Evolutionary conservation across 768 basidiomycete genomes (phyloP).

Genomic region (Sporobolomyces roseus): DNA sequence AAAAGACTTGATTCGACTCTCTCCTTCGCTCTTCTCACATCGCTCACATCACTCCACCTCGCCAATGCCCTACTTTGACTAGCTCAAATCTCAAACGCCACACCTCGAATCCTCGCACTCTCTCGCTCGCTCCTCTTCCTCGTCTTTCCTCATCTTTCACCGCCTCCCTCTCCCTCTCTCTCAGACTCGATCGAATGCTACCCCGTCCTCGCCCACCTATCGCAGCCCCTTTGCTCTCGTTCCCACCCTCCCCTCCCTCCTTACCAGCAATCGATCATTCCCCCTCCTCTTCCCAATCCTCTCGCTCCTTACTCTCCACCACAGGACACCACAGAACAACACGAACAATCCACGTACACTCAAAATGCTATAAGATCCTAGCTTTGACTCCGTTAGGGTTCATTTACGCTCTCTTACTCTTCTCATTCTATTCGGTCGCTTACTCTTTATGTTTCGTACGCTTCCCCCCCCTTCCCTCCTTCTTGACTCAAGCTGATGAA

Average conservation of each 20-base stretch:
- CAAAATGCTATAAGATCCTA: conserved; percentile 1
- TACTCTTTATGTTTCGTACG: not conserved
- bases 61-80: no score
- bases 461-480: not conserved
- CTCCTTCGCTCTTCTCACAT: no score
- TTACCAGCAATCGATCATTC: conserved; percentile 1
- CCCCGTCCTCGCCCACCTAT: not conserved
- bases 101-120: no score
- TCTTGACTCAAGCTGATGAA: not conserved
- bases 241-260: conserved; percentile 7
- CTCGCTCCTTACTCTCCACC: not conserved
- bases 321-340: not conserved
- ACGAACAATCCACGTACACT: no score
- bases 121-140: not conserved
- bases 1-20: no score
- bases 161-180: not conserved
- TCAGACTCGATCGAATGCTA: not conserved
- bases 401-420: conserved; percentile 14
- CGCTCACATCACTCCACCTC: no score
- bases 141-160: not conserved
- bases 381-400: conserved; percentile 11
- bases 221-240: conserved; percentile 2
- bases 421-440: conserved; percentile 14
- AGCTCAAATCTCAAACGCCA: no score
- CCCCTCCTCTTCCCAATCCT: not conserved